Evolutionary conservation across 805 yeast species (phyloP).

Genomic region (Kockiozyma suomiensis): DNA sequence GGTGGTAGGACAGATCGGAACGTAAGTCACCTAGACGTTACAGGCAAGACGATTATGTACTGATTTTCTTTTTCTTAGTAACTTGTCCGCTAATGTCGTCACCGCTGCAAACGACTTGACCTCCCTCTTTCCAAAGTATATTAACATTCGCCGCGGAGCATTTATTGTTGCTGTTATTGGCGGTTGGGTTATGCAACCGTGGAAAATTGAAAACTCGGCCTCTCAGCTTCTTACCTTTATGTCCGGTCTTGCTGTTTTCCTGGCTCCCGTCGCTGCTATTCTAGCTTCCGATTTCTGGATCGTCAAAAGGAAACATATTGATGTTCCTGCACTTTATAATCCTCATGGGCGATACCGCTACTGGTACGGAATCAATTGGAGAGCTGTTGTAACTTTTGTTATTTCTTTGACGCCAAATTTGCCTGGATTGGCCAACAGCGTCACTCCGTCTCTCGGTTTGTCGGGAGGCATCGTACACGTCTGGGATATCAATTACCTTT

Average conservation of each 20-base stretch:
- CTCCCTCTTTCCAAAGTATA: conserved; percentile 58
- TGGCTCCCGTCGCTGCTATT: conserved; percentile 33
- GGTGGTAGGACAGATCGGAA: conserved; percentile 34
- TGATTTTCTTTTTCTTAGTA: neutral
- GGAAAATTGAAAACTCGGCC: conserved; percentile 35
- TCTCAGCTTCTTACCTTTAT: conserved; percentile 31
- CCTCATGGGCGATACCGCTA: conserved; percentile 49
- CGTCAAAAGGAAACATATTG: conserved; percentile 28
- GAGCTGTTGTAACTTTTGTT: conserved; percentile 46
- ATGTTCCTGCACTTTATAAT: conserved; percentile 32
- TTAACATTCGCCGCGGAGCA: conserved; percentile 60
- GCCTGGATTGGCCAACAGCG: conserved; percentile 38
- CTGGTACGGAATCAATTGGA: conserved; percentile 51
- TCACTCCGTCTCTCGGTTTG: conserved; percentile 19
- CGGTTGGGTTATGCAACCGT: conserved; percentile 36
- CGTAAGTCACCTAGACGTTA: conserved; percentile 5
- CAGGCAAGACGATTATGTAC: neutral
- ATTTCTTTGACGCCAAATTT: conserved; percentile 34
- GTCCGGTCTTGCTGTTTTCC: conserved; percentile 33
- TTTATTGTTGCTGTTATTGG: conserved; percentile 30
- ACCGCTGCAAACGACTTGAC: conserved; percentile 62
- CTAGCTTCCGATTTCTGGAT: conserved; percentile 32
- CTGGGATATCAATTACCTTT: conserved; percentile 37
- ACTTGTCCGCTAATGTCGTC: conserved; percentile 57
- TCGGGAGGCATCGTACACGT: conserved; percentile 35